phyloP scores from a whole-genome alignment of 768 basidiomycete genomes.

The Polyporus arcularius region DNA sequence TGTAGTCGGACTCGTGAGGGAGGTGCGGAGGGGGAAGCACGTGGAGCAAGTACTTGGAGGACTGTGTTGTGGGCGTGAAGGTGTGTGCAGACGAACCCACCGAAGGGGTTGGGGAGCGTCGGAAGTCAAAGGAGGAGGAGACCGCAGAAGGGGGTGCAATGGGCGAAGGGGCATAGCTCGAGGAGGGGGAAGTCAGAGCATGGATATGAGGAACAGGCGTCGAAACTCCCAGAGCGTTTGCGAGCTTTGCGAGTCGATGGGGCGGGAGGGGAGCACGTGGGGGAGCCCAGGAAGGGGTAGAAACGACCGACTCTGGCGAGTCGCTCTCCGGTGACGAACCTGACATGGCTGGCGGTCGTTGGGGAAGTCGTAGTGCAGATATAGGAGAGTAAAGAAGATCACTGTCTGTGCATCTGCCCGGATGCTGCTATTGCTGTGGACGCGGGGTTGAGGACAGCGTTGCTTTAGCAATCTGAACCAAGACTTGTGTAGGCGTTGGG shows the following conservation, averaged over 20 bases:
- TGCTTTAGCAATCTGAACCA: background rate
- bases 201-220: constrained; percentile 64
- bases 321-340: constrained; percentile 20
- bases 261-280: constrained; percentile 76
- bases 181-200: constrained; percentile 11
- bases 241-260: constrained; percentile 76
- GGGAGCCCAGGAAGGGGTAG: constrained; percentile 50
- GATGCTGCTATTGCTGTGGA: background rate
- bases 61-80: constrained; percentile 37
- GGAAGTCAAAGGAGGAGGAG: constrained; percentile 42
- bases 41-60: constrained; percentile 77
- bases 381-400: background rate
- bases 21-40: constrained; percentile 78
- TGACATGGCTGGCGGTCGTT: constrained; percentile 30
- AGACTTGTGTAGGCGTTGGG: background rate
- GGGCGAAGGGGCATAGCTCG: constrained; percentile 20
- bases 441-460: background rate
- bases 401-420: constrained; percentile 8
- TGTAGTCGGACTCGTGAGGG: constrained; percentile 57
- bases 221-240: constrained; percentile 82
- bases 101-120: constrained; percentile 39
- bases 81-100: constrained; percentile 38
- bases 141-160: constrained; percentile 17
- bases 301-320: constrained; percentile 17
- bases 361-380: background rate